phyloP scores from a whole-genome alignment of 2,329 filamentous ascomycete species.

The Epichloe gansuensis region DNA sequence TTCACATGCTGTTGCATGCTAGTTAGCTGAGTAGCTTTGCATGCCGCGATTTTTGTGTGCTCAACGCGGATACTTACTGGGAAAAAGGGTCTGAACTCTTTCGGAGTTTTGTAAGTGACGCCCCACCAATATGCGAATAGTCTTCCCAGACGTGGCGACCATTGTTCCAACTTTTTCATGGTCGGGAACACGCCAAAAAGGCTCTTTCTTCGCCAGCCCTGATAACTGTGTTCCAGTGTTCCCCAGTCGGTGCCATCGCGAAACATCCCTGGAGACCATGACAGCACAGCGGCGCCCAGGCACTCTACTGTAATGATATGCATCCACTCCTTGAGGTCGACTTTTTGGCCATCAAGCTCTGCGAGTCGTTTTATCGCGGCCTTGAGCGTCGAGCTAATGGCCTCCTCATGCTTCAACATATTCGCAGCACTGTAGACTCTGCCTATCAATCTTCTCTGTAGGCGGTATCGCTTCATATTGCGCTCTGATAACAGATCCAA shows the following conservation, averaged over 20 bases:
- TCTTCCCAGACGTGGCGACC: constrained; percentile 23
- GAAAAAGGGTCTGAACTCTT: constrained; percentile 35
- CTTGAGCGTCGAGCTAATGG: constrained; percentile 28
- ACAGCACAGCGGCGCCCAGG: constrained; percentile 35
- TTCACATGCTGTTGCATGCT: constrained; percentile 18
- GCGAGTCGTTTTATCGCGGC: constrained; percentile 23
- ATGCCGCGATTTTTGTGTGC: neutral
- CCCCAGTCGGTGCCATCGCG: constrained; percentile 30
- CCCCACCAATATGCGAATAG: constrained; percentile 31
- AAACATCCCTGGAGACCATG: constrained; percentile 39
- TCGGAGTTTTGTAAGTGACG: constrained; percentile 30
- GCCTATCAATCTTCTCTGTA: constrained; percentile 36
- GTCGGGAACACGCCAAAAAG: constrained; percentile 38
- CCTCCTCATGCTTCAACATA: constrained; percentile 27
- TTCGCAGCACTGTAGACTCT: constrained; percentile 32
- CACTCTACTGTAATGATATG: constrained; percentile 41
- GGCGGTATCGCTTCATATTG: constrained; percentile 31
- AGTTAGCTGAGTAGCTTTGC: neutral
- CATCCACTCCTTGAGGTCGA: constrained; percentile 43
- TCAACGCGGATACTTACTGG: constrained; percentile 23
- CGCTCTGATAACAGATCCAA: constrained; percentile 39
- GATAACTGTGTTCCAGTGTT: constrained; percentile 35
- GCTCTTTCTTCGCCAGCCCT: constrained; percentile 38
- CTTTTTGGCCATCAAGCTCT: constrained; percentile 22
- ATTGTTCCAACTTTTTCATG: constrained; percentile 25